Percentiles rank a stretch among this genome's conserved stretches.
Conservation (phyloP, 768 basidiomycete species). For the Zangia roseola region DNA sequence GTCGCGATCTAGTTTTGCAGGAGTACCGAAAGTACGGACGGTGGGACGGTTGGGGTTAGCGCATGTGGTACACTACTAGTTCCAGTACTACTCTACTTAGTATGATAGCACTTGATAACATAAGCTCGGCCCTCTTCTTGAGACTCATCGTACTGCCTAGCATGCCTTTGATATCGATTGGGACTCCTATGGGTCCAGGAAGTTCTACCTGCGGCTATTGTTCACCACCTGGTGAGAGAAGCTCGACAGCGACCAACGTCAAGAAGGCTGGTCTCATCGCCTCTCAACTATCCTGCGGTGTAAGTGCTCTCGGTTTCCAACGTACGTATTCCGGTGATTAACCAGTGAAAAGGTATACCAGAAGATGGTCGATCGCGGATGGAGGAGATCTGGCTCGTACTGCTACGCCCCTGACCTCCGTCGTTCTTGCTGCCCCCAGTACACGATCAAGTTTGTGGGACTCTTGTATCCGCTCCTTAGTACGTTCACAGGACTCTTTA, state of each 20-base stretch:
- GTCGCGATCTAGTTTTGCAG: conserved; percentile 63
- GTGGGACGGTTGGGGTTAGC: conserved; percentile 84
- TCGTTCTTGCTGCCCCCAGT: conserved; percentile 87
- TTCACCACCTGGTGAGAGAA: conserved; percentile 50
- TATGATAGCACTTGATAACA: not conserved
- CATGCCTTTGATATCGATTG: conserved; percentile 30
- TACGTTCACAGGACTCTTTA: conserved; percentile 16
- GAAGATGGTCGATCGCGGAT: conserved; percentile 79
- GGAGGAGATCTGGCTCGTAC: conserved; percentile 80
- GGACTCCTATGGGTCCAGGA: conserved; percentile 24
- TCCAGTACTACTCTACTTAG: too few species aligned
- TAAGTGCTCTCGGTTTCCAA: conserved; percentile 21
- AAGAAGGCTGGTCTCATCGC: conserved; percentile 51
- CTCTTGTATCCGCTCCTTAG: conserved; percentile 3
- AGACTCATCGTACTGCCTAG: not conserved
- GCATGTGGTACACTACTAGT: not conserved
- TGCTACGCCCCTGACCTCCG: conserved; percentile 87
- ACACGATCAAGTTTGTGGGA: conserved; percentile 77
- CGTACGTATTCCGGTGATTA: not conserved
- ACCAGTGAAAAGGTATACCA: conserved; percentile 60
- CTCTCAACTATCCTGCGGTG: conserved; percentile 51
- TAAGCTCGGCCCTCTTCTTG: not conserved
- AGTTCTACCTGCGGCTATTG: conserved; percentile 68
- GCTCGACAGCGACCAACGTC: conserved; percentile 39
- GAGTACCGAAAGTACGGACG: conserved; percentile 83